Evolutionary conservation across 352 stramenopile genomes (phyloP), one percentile per base, ranked within the genome.

Genomic region (Phytophthora uliginosa): DNA sequence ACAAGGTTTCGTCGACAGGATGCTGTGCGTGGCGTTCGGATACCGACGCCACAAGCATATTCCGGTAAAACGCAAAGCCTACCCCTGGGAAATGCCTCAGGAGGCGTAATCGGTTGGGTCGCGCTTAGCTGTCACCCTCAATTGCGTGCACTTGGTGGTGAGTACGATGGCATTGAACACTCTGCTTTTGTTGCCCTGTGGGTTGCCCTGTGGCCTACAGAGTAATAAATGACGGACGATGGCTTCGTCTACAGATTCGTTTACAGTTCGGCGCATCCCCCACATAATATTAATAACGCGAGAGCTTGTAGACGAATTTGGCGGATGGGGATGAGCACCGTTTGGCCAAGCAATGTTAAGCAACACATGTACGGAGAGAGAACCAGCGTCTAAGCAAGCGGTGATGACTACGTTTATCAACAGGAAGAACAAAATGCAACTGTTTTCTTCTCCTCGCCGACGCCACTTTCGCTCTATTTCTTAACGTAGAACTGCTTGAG

Each of bases 401-500:
- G 31, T 42, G 52, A 22, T 33, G 31, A 26, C 31, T 48, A 34
- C 40, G 42, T 63, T 45, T 38, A 64, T 55, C 10, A 38, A 55
- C 20, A 52, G 10, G 53, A 69, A 61, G 7, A 33, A n/a, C 28
- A 34, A 61, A 20, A 61, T 61, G 61, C n/a, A 50, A n/a, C 22
- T 33, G 10, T 40, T 33, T 66, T 26, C 58, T 59, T 38, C 13
- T 60, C 20, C 2, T 54, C 26, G 17, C 18, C 40, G 24, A 55
- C 36, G 47, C 31, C 22, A 2, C 15, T n/a, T 15, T 45, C 10
- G 15, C 54, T 77, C 74, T 81, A 84, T 71, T 83, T 68, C 63
- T 83, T 76, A 38, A 91, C 50, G 55, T 82, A 81, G 69, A 90
- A 88, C 54, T 85, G 78, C 72, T 88, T 84, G 60, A 90, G 79